These are phyloP conservation scores for Quillaja saponaria DNA, from an alignment of 306 rosid species.

Conservation along the genomic window DNA sequence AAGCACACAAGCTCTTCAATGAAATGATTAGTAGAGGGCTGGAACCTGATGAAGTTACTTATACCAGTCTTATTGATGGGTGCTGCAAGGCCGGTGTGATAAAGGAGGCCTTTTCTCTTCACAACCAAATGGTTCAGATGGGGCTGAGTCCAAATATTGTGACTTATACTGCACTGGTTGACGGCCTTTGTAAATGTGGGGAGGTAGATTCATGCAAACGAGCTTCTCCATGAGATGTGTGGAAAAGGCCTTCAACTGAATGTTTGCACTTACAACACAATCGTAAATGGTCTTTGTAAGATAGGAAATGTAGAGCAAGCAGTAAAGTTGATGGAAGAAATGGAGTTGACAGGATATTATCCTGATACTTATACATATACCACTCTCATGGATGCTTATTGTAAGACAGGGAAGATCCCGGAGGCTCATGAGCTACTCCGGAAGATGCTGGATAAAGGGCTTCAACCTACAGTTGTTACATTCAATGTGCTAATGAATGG, in stretches of 20 bases:
- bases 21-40: slow-evolving; percentile 66
- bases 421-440: slow-evolving; percentile 68
- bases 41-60: slow-evolving; percentile 80
- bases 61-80: slow-evolving; percentile 74
- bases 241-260: slow-evolving; percentile 77
- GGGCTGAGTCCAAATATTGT: slow-evolving; percentile 70
- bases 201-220: slow-evolving; percentile 76
- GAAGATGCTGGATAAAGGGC: slow-evolving; percentile 66
- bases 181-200: slow-evolving; percentile 80
- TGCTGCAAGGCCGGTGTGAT: slow-evolving; percentile 78
- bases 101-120: slow-evolving; percentile 72
- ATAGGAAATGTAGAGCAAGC: slow-evolving; percentile 69
- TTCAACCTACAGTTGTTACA: slow-evolving; percentile 81
- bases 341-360: slow-evolving; percentile 67
- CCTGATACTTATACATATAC: slow-evolving; percentile 83
- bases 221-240: slow-evolving; percentile 82
- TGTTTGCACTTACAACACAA: slow-evolving; percentile 69
- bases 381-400: slow-evolving; percentile 82
- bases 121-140: slow-evolving; percentile 73
- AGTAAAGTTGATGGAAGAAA: slow-evolving; percentile 63
- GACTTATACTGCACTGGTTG: slow-evolving; percentile 78
- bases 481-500: slow-evolving; percentile 93
- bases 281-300: slow-evolving; percentile 83
- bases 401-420: slow-evolving; percentile 71
- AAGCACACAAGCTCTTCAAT: slow-evolving; percentile 51